Evolutionary conservation across 1,284 basidiomycete species (phyloP).

Genomic region (Chalciporus piperatoides): DNA sequence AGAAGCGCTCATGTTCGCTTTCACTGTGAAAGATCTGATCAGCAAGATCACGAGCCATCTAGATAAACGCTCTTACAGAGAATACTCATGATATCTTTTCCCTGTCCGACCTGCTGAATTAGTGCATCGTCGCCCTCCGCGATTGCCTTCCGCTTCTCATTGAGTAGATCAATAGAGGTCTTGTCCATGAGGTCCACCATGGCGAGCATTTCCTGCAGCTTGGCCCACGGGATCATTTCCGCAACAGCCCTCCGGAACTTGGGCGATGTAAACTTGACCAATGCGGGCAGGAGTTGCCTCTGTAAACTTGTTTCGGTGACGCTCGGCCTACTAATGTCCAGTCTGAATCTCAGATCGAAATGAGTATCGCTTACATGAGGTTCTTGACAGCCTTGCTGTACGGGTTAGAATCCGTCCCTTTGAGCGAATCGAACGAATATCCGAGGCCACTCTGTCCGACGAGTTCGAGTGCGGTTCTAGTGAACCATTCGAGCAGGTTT

Average conservation of each 20-base stretch:
- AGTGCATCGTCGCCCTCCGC: slow-evolving; percentile 5
- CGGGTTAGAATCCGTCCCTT: not conserved
- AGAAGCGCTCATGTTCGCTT: slow-evolving; percentile 5
- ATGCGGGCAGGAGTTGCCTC: slow-evolving; percentile 36
- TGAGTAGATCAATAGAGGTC: slow-evolving; percentile 38
- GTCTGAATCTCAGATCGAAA: not conserved
- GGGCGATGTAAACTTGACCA: slow-evolving; percentile 36
- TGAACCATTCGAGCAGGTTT: slow-evolving; percentile 49
- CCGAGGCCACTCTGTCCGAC: slow-evolving; percentile 45
- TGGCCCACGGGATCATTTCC: slow-evolving; percentile 36
- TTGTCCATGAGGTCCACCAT: slow-evolving; percentile 46
- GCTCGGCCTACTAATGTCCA: not conserved
- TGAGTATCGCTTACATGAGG: not conserved
- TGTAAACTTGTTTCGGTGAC: not conserved
- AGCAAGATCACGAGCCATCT: not conserved
- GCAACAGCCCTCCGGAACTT: slow-evolving; percentile 40
- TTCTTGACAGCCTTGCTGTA: slow-evolving; percentile 1
- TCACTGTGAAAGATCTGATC: slow-evolving; percentile 1
- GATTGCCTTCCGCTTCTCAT: slow-evolving; percentile 32
- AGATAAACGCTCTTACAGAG: slow-evolving; percentile 1
- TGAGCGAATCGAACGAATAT: slow-evolving; percentile 4
- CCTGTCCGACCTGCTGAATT: slow-evolving; percentile 9
- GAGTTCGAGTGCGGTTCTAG: slow-evolving; percentile 43
- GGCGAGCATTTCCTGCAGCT: slow-evolving; percentile 40
- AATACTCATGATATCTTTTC: slow-evolving; percentile 39